Evolutionary conservation across 495 filamentous ascomycete genomes (phyloP).

Genomic region (Venustampulla echinocandica): DNA sequence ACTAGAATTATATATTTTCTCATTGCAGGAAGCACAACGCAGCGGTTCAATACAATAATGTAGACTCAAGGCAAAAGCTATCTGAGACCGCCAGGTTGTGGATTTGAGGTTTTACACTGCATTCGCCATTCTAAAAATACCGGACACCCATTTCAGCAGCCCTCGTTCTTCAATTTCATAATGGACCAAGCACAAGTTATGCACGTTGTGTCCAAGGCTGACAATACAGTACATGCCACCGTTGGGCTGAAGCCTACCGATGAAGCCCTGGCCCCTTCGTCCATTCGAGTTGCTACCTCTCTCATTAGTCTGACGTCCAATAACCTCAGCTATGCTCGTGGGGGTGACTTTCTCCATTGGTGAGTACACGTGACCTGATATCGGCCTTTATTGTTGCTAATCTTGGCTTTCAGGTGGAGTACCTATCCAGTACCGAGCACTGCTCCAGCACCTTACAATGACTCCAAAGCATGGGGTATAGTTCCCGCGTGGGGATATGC

Average conservation of each 20-base stretch:
- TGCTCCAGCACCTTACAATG: slow-evolving; percentile 32
- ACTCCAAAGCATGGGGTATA: slow-evolving; percentile 32
- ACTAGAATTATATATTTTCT: too few species aligned
- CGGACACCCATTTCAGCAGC: too few species aligned
- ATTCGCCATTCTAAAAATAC: too few species aligned
- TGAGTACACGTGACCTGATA: slow-evolving; percentile 20
- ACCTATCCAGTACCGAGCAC: slow-evolving; percentile 1
- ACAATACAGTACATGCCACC: background rate
- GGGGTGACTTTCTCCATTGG: slow-evolving; percentile 26
- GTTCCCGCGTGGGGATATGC: slow-evolving; percentile 40
- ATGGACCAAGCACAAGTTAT: too few species aligned
- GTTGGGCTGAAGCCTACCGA: background rate
- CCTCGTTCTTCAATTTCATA: too few species aligned
- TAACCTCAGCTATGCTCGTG: slow-evolving; percentile 37
- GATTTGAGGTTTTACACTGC: too few species aligned
- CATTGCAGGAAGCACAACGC: too few species aligned
- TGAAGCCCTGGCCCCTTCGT: background rate
- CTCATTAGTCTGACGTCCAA: slow-evolving; percentile 35
- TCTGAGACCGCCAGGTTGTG: too few species aligned
- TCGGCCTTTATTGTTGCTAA: too few species aligned
- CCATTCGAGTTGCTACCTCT: slow-evolving; percentile 29
- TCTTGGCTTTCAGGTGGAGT: slow-evolving; percentile 3
- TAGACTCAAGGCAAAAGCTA: too few species aligned
- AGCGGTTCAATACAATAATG: too few species aligned
- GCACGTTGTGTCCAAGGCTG: background rate